phyloP scores from a whole-genome alignment of 495 filamentous ascomycete species.

The Neurospora tetraspora region DNA sequence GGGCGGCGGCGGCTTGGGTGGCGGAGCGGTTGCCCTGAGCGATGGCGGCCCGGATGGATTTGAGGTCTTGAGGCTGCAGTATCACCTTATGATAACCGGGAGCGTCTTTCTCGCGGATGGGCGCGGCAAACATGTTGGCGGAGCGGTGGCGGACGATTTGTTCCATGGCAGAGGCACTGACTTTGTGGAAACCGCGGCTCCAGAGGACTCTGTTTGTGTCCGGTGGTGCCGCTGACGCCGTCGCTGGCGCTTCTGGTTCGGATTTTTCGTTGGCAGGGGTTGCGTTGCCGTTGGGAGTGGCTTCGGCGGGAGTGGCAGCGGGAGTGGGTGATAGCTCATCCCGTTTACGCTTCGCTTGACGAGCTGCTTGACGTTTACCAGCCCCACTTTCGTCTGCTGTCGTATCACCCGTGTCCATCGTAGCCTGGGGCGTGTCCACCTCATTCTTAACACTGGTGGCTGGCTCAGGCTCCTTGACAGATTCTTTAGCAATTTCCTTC shows the following conservation, averaged over 20 bases:
- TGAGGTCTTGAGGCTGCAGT: conserved; percentile 78
- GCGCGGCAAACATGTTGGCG: conserved; percentile 76
- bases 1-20: conserved; percentile 45
- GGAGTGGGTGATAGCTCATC: conserved; percentile 29
- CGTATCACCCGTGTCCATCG: conserved; percentile 40
- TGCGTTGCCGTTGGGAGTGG: not conserved
- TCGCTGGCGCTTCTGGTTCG: not conserved
- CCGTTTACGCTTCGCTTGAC: conserved; percentile 34
- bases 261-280: not conserved
- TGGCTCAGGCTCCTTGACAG: conserved; percentile 7
- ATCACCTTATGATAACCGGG: conserved; percentile 84
- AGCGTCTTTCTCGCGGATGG: conserved; percentile 74
- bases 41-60: conserved; percentile 72
- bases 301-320: conserved; percentile 3
- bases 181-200: conserved; percentile 68
- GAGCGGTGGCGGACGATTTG: conserved; percentile 78
- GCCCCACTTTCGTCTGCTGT: conserved; percentile 35
- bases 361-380: conserved; percentile 15
- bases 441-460: conserved; percentile 55
- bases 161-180: conserved; percentile 69
- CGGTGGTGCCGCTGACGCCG: not conserved
- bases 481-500: not conserved
- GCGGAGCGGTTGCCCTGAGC: conserved; percentile 67
- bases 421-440: conserved; percentile 47
- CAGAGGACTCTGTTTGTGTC: conserved; percentile 52